Evolutionary conservation across 2,329 filamentous ascomycete species (phyloP).

Genomic region (Cladosporium sp.): DNA sequence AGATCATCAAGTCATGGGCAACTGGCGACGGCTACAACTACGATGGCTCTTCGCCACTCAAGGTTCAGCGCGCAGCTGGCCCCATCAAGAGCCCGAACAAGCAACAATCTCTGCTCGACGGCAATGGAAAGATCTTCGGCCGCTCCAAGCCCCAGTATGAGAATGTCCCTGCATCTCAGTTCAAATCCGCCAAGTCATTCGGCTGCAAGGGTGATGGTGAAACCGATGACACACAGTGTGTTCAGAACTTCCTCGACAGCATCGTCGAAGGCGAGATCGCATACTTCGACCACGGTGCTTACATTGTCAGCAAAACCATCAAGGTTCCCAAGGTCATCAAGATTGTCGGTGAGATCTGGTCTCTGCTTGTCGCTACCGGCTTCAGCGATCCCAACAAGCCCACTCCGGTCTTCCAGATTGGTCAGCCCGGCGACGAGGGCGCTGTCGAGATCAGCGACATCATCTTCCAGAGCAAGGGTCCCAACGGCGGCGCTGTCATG

Average conservation of each 20-base stretch:
- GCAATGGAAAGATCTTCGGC: slow-evolving; percentile 70
- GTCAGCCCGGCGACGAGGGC: slow-evolving; percentile 72
- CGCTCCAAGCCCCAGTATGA: slow-evolving; percentile 89
- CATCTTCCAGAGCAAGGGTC: slow-evolving; percentile 79
- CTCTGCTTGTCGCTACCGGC: slow-evolving; percentile 48
- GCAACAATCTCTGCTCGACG: slow-evolving; percentile 65
- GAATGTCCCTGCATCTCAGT: slow-evolving; percentile 62
- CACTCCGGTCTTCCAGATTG: slow-evolving; percentile 79
- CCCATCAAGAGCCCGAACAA: slow-evolving; percentile 53
- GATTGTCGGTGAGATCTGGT: slow-evolving; percentile 58
- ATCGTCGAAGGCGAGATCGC: slow-evolving; percentile 58
- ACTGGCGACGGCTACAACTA: slow-evolving; percentile 74
- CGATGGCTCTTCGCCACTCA: slow-evolving; percentile 44
- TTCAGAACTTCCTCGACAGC: slow-evolving; percentile 75
- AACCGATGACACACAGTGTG: slow-evolving; percentile 82
- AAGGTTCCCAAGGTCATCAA: slow-evolving; percentile 51
- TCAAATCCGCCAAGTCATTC: slow-evolving; percentile 75
- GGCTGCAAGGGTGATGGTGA: slow-evolving; percentile 86
- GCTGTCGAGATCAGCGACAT: slow-evolving; percentile 85
- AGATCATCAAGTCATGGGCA: slow-evolving; percentile 67
- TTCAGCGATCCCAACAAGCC: slow-evolving; percentile 78
- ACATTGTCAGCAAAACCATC: slow-evolving; percentile 58
- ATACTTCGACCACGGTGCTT: slow-evolving; percentile 65
- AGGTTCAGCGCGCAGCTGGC: slow-evolving; percentile 40
- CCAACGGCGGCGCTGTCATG: slow-evolving; percentile 83